phyloP scores from a whole-genome alignment of 345 rosid species.

The Theobroma cacao region DNA sequence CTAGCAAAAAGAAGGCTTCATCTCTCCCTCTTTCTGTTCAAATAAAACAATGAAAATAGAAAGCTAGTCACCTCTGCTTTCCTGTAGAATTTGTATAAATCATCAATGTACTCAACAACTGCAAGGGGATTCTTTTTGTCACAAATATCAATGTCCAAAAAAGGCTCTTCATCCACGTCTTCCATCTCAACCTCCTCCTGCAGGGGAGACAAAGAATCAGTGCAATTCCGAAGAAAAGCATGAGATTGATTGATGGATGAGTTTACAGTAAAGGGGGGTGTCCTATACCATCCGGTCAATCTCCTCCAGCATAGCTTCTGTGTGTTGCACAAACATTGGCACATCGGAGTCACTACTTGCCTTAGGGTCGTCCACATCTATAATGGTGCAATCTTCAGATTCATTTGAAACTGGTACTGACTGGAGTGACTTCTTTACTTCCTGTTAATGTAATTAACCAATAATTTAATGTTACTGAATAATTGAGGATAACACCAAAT shows the following conservation, averaged over 20 bases:
- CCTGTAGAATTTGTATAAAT: slow-evolving; percentile 60
- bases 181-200: slow-evolving; percentile 94
- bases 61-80: slow-evolving; percentile 60
- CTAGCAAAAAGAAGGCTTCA: neutral
- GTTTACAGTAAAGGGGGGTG: neutral
- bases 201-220: slow-evolving; percentile 4
- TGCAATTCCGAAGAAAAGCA: neutral
- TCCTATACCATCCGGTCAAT: slow-evolving; percentile 74
- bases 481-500: slow-evolving; percentile 1
- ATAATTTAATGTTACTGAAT: neutral
- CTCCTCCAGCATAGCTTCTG: slow-evolving; percentile 86
- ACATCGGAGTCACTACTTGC: slow-evolving; percentile 43
- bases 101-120: slow-evolving; percentile 80
- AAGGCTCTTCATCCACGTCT: slow-evolving; percentile 51
- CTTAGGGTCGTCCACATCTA: slow-evolving; percentile 50
- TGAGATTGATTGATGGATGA: neutral
- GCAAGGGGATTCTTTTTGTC: slow-evolving; percentile 78
- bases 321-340: slow-evolving; percentile 87
- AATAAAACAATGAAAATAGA: neutral
- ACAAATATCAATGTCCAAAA: slow-evolving; percentile 63
- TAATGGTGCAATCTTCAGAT: slow-evolving; percentile 38
- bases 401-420: slow-evolving; percentile 27
- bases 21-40: neutral
- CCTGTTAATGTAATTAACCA: slow-evolving; percentile 29
- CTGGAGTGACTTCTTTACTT: slow-evolving; percentile 34